Evolutionary conservation across 2,329 filamentous ascomycete genomes (phyloP).

Genomic region (Ascochyta fabae): DNA sequence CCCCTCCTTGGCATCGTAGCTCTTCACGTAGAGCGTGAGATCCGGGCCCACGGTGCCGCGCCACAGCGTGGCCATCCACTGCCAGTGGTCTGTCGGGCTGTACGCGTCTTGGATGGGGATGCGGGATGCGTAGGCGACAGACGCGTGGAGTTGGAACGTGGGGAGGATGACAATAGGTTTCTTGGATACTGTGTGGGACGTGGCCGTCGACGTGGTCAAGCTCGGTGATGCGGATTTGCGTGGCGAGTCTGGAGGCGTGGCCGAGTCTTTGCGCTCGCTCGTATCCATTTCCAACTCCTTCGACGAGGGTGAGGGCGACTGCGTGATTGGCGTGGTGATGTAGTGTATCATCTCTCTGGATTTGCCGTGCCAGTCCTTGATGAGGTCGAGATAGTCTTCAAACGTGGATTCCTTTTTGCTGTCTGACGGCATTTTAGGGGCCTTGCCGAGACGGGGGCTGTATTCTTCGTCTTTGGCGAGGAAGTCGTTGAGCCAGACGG

Average conservation of each 20-base stretch:
- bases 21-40: slow-evolving; percentile 71
- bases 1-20: slow-evolving; percentile 37
- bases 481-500: slow-evolving; percentile 65
- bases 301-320: slow-evolving; percentile 8
- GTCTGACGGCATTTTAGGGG: slow-evolving; percentile 53
- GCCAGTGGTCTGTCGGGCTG: slow-evolving; percentile 88
- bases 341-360: slow-evolving; percentile 72
- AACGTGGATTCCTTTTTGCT: slow-evolving; percentile 46
- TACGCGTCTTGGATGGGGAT: slow-evolving; percentile 81
- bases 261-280: slow-evolving; percentile 26
- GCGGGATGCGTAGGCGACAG: slow-evolving; percentile 75
- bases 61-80: slow-evolving; percentile 96
- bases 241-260: slow-evolving; percentile 18
- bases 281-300: slow-evolving; percentile 18
- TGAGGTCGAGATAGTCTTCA: slow-evolving; percentile 68
- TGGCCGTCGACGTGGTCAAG: slow-evolving; percentile 11
- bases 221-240: slow-evolving; percentile 2
- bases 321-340: slow-evolving; percentile 50
- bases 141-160: slow-evolving; percentile 79
- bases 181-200: slow-evolving; percentile 12
- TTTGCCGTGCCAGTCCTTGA: slow-evolving; percentile 76
- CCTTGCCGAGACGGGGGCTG: slow-evolving; percentile 57
- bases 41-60: slow-evolving; percentile 84
- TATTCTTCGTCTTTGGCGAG: slow-evolving; percentile 61
- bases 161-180: slow-evolving; percentile 78